These are phyloP conservation scores for Nakazawaea wickerhamii DNA, from an alignment of 805 yeast genomes.

Conservation along the genomic window DNA sequence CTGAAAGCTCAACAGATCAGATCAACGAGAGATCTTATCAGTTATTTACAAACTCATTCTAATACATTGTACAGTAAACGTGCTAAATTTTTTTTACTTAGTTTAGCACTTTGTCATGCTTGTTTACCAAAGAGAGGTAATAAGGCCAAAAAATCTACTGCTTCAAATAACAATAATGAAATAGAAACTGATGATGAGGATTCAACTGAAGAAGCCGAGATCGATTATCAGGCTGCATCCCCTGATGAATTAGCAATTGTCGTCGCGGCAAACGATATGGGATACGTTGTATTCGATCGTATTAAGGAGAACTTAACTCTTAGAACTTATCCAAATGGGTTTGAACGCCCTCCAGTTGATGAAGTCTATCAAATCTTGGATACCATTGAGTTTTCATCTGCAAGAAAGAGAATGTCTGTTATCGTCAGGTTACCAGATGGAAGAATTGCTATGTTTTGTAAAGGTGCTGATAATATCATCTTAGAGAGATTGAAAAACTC, in stretches of 20 bases:
- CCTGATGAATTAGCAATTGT: conserved; percentile 96
- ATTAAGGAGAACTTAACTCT: conserved; percentile 55
- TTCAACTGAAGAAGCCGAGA: conserved; percentile 36
- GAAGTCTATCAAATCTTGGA: conserved; percentile 76
- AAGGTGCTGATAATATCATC: conserved; percentile 94
- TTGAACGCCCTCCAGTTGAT: conserved; percentile 53
- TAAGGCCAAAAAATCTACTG: conserved; percentile 5
- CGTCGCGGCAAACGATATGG: conserved; percentile 92
- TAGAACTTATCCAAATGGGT: conserved; percentile 80
- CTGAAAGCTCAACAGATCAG: conserved; percentile 34
- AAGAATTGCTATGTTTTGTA: conserved; percentile 72
- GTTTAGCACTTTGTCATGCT: conserved; percentile 84
- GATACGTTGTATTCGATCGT: conserved; percentile 75
- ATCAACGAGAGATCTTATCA: conserved; percentile 62
- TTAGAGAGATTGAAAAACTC: conserved; percentile 62
- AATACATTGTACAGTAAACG: conserved; percentile 59
- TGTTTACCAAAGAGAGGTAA: conserved; percentile 65
- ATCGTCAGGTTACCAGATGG: conserved; percentile 72
- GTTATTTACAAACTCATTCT: conserved; percentile 69
- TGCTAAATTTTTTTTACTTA: conserved; percentile 73
- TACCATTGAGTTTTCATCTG: conserved; percentile 77
- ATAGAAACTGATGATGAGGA: conserved; percentile 14
- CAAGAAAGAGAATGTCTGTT: conserved; percentile 93
- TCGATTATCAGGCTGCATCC: conserved; percentile 88
- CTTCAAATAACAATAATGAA: conserved; percentile 10